Evolutionary conservation across 2,329 filamentous ascomycete species (phyloP), one percentile per base, ranked within the genome.

Genomic region (Emmonsiellopsis sp.): DNA sequence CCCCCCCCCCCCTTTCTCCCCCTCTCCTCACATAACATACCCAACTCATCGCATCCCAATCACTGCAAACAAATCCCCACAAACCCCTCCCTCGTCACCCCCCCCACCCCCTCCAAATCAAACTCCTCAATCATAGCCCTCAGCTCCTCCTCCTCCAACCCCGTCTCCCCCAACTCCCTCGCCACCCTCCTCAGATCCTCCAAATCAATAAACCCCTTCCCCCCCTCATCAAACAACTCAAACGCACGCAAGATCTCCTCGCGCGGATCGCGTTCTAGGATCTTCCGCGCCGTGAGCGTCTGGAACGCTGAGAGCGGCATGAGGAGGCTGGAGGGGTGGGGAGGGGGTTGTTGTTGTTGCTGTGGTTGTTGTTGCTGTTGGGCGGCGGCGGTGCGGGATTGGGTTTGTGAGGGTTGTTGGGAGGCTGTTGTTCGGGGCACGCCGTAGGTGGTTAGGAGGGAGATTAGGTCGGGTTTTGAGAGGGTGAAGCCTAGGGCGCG

Each of bases 111-210:
- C 66, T 95, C 88, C 59, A 96, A 79, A 74, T 98, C 93, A 74
- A 97, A 94, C 71, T 97, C 92, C 65, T 96, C 90, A 73, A 98
- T 93, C 93, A 98, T 98, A 59, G 90, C 90, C 62, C 83, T 79
- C 57, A 98, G 78, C 70, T 98, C 93, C 64, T 94, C 87, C 65
- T 98, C 92, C 62, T 93, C 89, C 61, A 98, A 78, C 10, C 88
- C 89, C 6, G 73, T 76, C 70, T 97, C 92, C 7, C 93, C 93
- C 59, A 98, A 76, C 69, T 97, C 93, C 63, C 89, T 82, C 54
- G 92, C 90, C 30, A 97, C 89, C 54, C 89, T 79, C 57, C 89
- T 79, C 71, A 98, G 74, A 73, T 97, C 93, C 56, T 93, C 87
- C 47, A 96, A 74, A 51, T 86, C 90, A 62, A 98, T 95, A 60